Conservation (phyloP, 305 asterid genomes). For the Rubia occidens region DNA sequence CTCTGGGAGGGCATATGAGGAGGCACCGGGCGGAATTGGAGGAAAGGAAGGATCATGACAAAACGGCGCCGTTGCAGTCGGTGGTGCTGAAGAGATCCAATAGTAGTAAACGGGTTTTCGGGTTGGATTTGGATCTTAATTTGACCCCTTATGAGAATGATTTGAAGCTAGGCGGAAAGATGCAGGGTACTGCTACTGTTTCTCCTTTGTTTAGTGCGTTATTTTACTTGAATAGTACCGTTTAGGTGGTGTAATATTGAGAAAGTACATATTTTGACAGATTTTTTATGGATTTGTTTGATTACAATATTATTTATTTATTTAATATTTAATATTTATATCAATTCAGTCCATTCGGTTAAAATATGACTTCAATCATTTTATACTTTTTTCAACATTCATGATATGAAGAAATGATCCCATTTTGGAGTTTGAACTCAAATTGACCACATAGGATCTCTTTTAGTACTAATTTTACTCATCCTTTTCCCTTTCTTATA, state of each 20-base stretch:
- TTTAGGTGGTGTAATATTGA: background rate
- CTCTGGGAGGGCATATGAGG: slow-evolving; percentile 26
- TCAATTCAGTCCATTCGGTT: too few relatives aligned
- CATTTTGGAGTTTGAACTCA: too few relatives aligned
- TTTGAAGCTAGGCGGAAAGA: slow-evolving; percentile 2
- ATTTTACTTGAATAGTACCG: background rate
- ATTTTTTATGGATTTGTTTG: background rate
- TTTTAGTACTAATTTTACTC: too few relatives aligned
- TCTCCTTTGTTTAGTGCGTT: slow-evolving; percentile 8
- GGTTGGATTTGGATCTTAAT: slow-evolving; percentile 22
- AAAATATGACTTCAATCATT: too few relatives aligned
- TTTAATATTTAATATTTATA: too few relatives aligned
- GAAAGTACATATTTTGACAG: background rate
- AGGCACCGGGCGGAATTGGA: slow-evolving; percentile 18
- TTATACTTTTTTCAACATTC: too few relatives aligned
- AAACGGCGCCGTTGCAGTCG: background rate
- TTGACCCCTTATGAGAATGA: slow-evolving; percentile 23
- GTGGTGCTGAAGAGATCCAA: slow-evolving; percentile 16
- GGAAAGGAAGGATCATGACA: background rate
- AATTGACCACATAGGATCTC: too few relatives aligned
- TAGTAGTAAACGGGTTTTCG: slow-evolving; percentile 15
- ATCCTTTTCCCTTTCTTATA: too few relatives aligned
- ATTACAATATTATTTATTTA: background rate
- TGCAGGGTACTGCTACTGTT: background rate
- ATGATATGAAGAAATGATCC: too few relatives aligned